Conservation (phyloP, 2,329 filamentous ascomycete species). For the Dryadomyces quercivorus region DNA sequence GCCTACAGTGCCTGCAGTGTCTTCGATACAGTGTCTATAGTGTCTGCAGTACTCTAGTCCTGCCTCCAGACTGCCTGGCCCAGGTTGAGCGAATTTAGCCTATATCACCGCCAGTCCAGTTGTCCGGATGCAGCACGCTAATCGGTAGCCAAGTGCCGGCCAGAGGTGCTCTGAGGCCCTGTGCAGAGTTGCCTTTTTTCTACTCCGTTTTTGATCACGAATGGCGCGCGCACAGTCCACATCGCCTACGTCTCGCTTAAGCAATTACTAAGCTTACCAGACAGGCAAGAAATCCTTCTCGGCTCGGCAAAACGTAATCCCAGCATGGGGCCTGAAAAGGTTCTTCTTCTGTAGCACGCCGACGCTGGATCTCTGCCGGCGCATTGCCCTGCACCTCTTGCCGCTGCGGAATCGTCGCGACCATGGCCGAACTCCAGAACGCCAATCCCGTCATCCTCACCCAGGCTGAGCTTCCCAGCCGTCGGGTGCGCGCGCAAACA, state of each 20-base stretch:
- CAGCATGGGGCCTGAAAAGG: too few species aligned
- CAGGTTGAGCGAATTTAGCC: not conserved
- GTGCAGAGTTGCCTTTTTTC: too few species aligned
- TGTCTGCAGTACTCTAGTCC: too few species aligned
- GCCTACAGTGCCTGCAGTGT: too few species aligned
- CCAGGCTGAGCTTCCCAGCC: slow-evolving; percentile 75
- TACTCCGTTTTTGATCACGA: too few species aligned
- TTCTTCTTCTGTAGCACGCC: too few species aligned
- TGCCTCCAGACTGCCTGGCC: not conserved
- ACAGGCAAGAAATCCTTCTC: not conserved
- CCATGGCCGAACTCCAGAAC: slow-evolving; percentile 47
- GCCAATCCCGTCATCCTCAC: slow-evolving; percentile 90
- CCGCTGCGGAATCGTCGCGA: not conserved
- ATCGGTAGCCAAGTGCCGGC: not conserved
- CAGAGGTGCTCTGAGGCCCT: not conserved
- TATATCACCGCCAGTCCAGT: not conserved
- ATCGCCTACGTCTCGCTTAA: too few species aligned
- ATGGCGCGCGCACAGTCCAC: too few species aligned
- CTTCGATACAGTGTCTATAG: too few species aligned
- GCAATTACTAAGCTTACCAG: too few species aligned
- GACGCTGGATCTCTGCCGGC: too few species aligned
- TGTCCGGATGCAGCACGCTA: not conserved
- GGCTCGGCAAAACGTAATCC: not conserved
- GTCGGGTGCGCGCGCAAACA: slow-evolving; percentile 42
- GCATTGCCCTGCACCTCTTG: too few species aligned